Evolutionary conservation across 1,284 basidiomycete species (phyloP).

Genomic region (Irpex sp.): DNA sequence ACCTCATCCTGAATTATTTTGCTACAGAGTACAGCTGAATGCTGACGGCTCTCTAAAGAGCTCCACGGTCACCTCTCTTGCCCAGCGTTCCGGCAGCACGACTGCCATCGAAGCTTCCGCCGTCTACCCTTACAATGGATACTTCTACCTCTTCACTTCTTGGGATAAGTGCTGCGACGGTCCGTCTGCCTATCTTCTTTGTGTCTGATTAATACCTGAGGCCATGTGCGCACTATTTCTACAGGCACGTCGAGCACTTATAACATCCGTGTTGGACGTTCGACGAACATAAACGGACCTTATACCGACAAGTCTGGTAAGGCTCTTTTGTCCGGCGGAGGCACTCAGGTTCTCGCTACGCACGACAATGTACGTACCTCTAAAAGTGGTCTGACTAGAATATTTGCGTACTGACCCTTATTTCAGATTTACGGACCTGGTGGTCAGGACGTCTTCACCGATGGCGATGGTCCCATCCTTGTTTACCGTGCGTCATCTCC

Average conservation of each 20-base stretch:
- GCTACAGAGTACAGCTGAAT: neutral
- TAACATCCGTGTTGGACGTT: conserved; percentile 55
- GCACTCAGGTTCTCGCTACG: conserved; percentile 45
- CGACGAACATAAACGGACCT: conserved; percentile 38
- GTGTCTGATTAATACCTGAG: too few species aligned
- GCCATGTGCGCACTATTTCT: too few species aligned
- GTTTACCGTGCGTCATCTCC: conserved; percentile 35
- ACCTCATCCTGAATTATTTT: too few species aligned
- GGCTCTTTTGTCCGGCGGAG: conserved; percentile 43
- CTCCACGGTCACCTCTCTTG: conserved; percentile 36
- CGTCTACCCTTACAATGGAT: conserved; percentile 42
- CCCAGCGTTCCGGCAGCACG: conserved; percentile 35
- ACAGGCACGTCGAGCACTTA: conserved; percentile 48
- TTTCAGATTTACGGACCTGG: conserved; percentile 43
- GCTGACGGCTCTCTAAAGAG: conserved; percentile 40
- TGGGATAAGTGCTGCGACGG: conserved; percentile 52
- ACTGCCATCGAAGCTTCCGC: conserved; percentile 47
- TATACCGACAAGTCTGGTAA: conserved; percentile 48
- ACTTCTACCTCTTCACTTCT: conserved; percentile 54
- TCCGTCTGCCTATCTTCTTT: neutral
- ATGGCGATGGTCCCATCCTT: conserved; percentile 36
- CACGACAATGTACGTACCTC: conserved; percentile 36
- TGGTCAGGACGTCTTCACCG: conserved; percentile 36
- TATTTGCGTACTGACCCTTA: neutral
- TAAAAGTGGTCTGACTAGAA: neutral